Percentiles rank a stretch among this genome's conserved stretches.
Evolutionary conservation across 2,329 filamentous ascomycete genomes (phyloP).

Genomic region (Didymella arachidicola): DNA sequence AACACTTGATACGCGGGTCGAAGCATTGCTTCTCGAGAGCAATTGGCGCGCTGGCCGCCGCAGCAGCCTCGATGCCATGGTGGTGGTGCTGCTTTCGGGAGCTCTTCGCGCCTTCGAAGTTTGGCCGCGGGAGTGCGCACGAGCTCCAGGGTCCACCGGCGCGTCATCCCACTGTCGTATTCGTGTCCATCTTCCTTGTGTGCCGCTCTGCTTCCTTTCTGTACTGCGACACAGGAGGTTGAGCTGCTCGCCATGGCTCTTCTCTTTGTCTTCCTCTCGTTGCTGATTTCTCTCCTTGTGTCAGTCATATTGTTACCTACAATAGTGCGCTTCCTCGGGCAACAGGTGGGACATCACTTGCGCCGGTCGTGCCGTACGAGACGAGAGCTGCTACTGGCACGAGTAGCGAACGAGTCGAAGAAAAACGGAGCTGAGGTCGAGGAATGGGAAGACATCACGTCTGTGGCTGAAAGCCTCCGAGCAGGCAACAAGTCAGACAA

Average conservation of each 20-base stretch:
- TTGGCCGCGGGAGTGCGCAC: conserved; percentile 31
- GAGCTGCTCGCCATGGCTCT: conserved; percentile 37
- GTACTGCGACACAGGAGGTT: conserved; percentile 21
- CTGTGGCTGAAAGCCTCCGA: conserved; percentile 5
- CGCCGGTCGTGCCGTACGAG: conserved; percentile 44
- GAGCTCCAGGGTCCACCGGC: conserved; percentile 27
- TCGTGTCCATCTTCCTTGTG: conserved; percentile 21
- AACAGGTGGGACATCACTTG: conserved; percentile 41
- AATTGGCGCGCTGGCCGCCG: conserved; percentile 39
- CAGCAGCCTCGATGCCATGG: conserved; percentile 37
- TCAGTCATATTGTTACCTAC: conserved; percentile 37
- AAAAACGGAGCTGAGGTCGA: conserved; percentile 43
- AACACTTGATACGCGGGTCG: conserved; percentile 2
- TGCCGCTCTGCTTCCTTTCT: conserved; percentile 19
- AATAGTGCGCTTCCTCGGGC: conserved; percentile 39
- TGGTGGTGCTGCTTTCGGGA: conserved; percentile 23
- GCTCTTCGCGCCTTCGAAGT: conserved; percentile 6
- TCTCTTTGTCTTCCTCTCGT: conserved; percentile 36
- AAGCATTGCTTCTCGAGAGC: conserved; percentile 21
- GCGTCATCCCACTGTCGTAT: conserved; percentile 41
- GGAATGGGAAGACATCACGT: conserved; percentile 62
- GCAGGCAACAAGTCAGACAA: conserved; percentile 54
- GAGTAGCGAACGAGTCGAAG: conserved; percentile 43
- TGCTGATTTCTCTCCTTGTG: conserved; percentile 34
- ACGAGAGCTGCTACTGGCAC: conserved; percentile 45